These are phyloP conservation scores for Dothideomycetes sp. DNA, from an alignment of 2,329 filamentous ascomycete species.

Conservation along the genomic window DNA sequence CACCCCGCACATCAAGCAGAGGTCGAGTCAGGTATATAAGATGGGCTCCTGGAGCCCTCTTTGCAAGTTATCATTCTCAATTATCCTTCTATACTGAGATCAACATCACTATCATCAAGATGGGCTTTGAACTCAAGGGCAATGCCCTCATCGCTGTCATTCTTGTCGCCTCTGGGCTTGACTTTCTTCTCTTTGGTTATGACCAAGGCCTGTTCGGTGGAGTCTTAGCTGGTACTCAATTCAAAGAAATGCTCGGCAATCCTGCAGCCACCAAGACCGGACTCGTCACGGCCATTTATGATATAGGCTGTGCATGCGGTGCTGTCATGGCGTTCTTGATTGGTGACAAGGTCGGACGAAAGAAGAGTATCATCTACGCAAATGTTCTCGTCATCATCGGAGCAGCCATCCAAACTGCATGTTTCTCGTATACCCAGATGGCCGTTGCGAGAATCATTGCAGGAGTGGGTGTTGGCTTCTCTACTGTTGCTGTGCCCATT, in stretches of 20 bases:
- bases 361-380: slow-evolving; percentile 26
- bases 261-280: slow-evolving; percentile 21
- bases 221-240: slow-evolving; percentile 5
- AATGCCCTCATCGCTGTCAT: slow-evolving; percentile 22
- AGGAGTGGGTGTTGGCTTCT: slow-evolving; percentile 25
- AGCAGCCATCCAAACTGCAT: slow-evolving; percentile 28
- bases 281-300: slow-evolving; percentile 6
- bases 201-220: slow-evolving; percentile 25
- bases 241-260: slow-evolving; percentile 18
- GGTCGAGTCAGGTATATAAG: too few species aligned
- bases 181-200: slow-evolving; percentile 32
- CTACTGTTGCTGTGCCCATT: slow-evolving; percentile 22
- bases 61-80: too few species aligned
- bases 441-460: slow-evolving; percentile 34
- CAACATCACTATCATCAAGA: too few species aligned
- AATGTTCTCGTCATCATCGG: slow-evolving; percentile 30
- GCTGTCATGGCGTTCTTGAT: slow-evolving; percentile 29
- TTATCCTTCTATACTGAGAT: too few species aligned
- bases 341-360: slow-evolving; percentile 18
- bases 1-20: too few species aligned
- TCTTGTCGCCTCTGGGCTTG: slow-evolving; percentile 21
- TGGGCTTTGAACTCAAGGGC: slow-evolving; percentile 17
- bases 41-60: too few species aligned
- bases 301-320: slow-evolving; percentile 20
- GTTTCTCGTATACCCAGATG: slow-evolving; percentile 27